A percentile compares a stretch with the other conserved stretches of the same genome.
Conservation (phyloP, 208 protist genomes). For the Leishmania gerbilli region DNA sequence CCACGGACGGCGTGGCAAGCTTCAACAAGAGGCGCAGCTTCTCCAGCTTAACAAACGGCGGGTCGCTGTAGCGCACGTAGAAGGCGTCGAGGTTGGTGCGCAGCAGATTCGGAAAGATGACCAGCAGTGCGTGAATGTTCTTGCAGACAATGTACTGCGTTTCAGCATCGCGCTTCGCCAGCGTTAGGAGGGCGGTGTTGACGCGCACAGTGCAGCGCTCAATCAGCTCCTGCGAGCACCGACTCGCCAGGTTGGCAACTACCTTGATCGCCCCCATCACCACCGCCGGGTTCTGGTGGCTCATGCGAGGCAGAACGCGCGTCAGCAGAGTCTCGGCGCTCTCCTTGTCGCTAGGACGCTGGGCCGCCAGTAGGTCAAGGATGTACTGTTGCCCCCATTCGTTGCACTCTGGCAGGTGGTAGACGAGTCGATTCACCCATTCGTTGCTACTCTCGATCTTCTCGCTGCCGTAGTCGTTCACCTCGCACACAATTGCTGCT, state of each 20-base stretch:
- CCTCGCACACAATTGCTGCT: conserved; percentile 96
- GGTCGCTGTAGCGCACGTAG: conserved; percentile 99
- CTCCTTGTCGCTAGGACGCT: conserved; percentile 53
- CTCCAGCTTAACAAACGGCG: conserved; percentile 99
- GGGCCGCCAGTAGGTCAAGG: conserved; percentile 94
- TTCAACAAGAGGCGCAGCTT: conserved; percentile 99
- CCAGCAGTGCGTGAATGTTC: conserved; percentile 99
- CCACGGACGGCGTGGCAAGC: conserved; percentile 94
- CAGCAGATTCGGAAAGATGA: conserved; percentile 96
- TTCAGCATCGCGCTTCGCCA: conserved; percentile 89
- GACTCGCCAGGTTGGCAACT: conserved; percentile 69
- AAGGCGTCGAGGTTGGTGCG: conserved; percentile 94
- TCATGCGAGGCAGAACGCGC: conserved; percentile 95
- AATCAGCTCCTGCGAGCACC: conserved; percentile 59
- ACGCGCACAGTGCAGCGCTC: conserved; percentile 90
- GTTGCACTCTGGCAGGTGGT: conserved; percentile 95
- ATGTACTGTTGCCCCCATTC: conserved; percentile 99
- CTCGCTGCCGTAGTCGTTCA: conserved; percentile 65
- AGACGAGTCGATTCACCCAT: conserved; percentile 95
- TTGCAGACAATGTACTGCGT: conserved; percentile 98
- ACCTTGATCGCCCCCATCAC: conserved; percentile 97
- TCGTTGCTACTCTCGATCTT: conserved; percentile 59
- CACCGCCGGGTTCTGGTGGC: conserved; percentile 98
- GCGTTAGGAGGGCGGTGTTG: conserved; percentile 94
- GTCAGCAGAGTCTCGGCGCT: conserved; percentile 93